These are phyloP conservation scores for Rhizoclosmatium globosum DNA, from an alignment of 192 early-diverging fungal genomes.

Conservation along the genomic window DNA sequence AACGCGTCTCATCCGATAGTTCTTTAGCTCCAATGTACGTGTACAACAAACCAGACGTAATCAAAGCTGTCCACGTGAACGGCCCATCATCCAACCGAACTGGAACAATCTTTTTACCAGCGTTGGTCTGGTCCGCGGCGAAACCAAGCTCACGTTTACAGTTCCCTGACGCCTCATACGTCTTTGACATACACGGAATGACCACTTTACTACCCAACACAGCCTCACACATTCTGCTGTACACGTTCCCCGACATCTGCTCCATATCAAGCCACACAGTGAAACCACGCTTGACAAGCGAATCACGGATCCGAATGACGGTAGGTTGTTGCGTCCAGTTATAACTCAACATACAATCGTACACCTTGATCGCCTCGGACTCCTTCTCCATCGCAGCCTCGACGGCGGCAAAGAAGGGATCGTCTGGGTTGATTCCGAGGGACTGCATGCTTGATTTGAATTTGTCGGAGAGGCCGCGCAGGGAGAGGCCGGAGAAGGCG, in stretches of 20 bases:
- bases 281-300: slow-evolving; percentile 21
- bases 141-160: slow-evolving; percentile 51
- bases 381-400: slow-evolving; percentile 9
- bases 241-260: slow-evolving; percentile 49
- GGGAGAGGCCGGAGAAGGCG: slow-evolving; percentile 15
- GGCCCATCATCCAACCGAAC: slow-evolving; percentile 44
- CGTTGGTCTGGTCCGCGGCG: slow-evolving; percentile 45
- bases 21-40: slow-evolving; percentile 33
- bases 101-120: slow-evolving; percentile 49
- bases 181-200: slow-evolving; percentile 38
- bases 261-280: slow-evolving; percentile 40
- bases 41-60: slow-evolving; percentile 46
- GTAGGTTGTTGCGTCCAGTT: slow-evolving; percentile 26
- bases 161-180: slow-evolving; percentile 50
- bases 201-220: slow-evolving; percentile 42
- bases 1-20: neutral
- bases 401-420: slow-evolving; percentile 38
- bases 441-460: slow-evolving; percentile 8
- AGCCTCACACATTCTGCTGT: slow-evolving; percentile 48
- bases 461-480: neutral
- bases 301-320: slow-evolving; percentile 25
- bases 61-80: slow-evolving; percentile 51
- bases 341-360: slow-evolving; percentile 41
- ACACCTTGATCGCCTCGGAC: neutral
- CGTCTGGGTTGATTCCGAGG: slow-evolving; percentile 29